Base-by-base conservation (phyloP, 2,329 filamentous ascomycete genomes). In the Cytospora leucostoma region DNA sequence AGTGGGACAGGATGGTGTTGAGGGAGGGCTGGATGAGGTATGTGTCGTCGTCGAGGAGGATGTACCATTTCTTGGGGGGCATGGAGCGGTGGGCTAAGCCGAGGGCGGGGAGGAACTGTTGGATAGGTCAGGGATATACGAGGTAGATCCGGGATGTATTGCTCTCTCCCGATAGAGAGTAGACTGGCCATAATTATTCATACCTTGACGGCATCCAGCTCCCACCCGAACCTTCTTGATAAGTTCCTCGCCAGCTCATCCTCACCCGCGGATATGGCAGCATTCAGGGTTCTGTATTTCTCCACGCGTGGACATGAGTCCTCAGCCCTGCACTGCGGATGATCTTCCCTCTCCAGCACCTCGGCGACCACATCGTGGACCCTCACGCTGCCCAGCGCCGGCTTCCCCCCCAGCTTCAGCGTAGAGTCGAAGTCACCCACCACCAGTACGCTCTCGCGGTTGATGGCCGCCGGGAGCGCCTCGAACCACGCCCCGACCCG, bases 1-100 rank as follows among this genome's bases (percentile, higher is more conserved):
- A 71, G 61, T 83, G 82, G 17, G 76, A 75, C 8, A 86, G 74
- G 8, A 86, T 70, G 2, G 79, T 70, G 49, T 74, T 72, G 40
- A 86, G 71, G 13, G 83, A 82, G 2, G 79, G 75, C 58, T 78
- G 77, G 53, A 85, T 76, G 52, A 86, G 70, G 69, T 80, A 85
- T 0, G 82, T 85, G 69, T 86, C 83, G 70, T 86, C 84, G 71
- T 86, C 83, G 12, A 84, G 71, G 65, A 86, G 79, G 66, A 85
- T 70, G 68, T 84, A 86, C 84, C 84, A 86, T 69, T 84, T 83
- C 73, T 84, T 85, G 65, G 75, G 70, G 0, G 82, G 83, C 70
- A 84, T 75, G 13, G 74, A 75, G 47, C 76, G 71, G 73, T 81
- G 83, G n/a, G 80, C 75, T 67, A 82, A 77, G 67, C 84, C 81